Base-by-base conservation (phyloP, 2,329 filamentous ascomycete genomes). In the Cladosporium austrohemisphaericum region DNA sequence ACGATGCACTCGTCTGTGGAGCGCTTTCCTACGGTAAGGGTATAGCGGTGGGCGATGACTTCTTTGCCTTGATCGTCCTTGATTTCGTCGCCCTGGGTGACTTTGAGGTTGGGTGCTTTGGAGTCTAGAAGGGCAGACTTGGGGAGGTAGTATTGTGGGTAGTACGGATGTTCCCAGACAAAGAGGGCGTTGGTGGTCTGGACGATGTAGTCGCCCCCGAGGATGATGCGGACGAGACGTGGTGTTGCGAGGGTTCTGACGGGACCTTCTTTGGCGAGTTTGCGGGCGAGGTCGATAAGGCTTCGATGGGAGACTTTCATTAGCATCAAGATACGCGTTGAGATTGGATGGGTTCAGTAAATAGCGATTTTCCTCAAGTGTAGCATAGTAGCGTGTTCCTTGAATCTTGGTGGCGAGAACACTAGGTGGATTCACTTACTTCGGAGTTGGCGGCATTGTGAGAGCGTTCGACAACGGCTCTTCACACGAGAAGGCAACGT, bases 131-230 rank as follows among this genome's bases (percentile, higher is more conserved):
- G 49, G 7, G 59, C 57, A 3, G 32, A 32, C 19, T 28, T 22
- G 2, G 64, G 62, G 7, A 67, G 41, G 57, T 66, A 67, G 53
- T 62, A 71, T 20, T 76, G 68, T 1, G 75, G 76, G 56, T 76
- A 79, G 48, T 62, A 70, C 1, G 70, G 66, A 52, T 79, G 74
- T 56, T 70, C 67, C 67, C 67, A 70, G 14, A 69, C 66, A 52
- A 62, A 64, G 13, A 55, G 26, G 11, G 67, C 64, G 18, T 51
- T 40, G 9, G 63, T 68, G 8, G 65, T 69, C 33, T 62, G 56
- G 51, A 63, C 52, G 36, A 70, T 62, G 56, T 64, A 68, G 16
- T 40, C 35, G 45, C 61, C 61, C 47, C 60, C 59, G 58, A 62
- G 61, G 19, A 68, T 56, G 28, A 65, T 46, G 32, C 65, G 60